phyloP scores from a whole-genome alignment of 1,139 yeast species.

The Komagataea norvegica region DNA sequence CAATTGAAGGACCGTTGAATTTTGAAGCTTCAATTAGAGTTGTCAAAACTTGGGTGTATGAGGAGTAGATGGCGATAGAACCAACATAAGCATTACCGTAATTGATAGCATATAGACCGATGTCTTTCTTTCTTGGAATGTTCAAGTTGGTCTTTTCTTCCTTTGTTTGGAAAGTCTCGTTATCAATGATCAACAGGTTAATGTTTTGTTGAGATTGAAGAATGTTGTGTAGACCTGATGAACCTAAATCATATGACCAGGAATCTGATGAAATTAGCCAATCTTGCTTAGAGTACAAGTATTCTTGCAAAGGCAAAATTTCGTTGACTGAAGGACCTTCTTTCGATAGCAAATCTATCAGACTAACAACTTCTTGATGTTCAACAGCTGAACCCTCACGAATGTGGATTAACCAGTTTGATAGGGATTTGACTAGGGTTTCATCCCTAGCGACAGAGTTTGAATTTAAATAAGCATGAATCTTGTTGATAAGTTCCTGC shows the following conservation, averaged over 20 bases:
- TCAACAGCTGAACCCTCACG: conserved; percentile 40
- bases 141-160: conserved; percentile 27
- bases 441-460: conserved; percentile 23
- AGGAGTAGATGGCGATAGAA: conserved; percentile 88
- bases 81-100: conserved; percentile 90
- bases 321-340: conserved; percentile 35
- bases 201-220: conserved; percentile 71
- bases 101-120: conserved; percentile 94
- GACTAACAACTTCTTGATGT: conserved; percentile 38
- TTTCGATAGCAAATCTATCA: conserved; percentile 4
- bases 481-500: conserved; percentile 41
- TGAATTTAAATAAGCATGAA: conserved; percentile 46
- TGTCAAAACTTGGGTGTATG: conserved; percentile 88
- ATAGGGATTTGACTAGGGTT: conserved; percentile 49
- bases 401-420: conserved; percentile 60
- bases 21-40: conserved; percentile 86
- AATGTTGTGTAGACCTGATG: conserved; percentile 87
- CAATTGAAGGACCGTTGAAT: conserved; percentile 85
- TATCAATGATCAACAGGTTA: conserved; percentile 83
- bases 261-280: conserved; percentile 95
- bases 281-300: conserved; percentile 45
- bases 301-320: conserved; percentile 43
- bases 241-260: conserved; percentile 91
- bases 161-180: conserved; percentile 64
- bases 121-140: conserved; percentile 73